Evolutionary conservation across 352 stramenopile species (phyloP).

Genomic region (Blastocystis sp.): DNA sequence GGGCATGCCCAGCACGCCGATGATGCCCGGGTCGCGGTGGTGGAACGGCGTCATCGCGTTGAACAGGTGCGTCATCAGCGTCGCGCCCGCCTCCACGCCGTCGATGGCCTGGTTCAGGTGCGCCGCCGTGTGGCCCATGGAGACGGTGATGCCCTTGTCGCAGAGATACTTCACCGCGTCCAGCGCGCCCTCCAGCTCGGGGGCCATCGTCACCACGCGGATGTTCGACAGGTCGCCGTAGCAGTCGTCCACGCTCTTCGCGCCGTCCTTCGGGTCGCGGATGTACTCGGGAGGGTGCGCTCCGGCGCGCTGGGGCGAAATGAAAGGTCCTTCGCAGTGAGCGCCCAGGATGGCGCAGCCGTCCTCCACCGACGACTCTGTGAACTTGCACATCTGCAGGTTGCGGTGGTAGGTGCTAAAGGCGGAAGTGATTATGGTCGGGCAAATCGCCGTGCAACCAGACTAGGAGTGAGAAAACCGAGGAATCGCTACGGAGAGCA

Average conservation of each 20-base stretch:
- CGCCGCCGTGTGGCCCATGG: conserved; percentile 79
- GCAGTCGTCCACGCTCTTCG: conserved; percentile 75
- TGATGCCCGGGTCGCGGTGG: conserved; percentile 83
- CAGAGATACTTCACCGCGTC: conserved; percentile 75
- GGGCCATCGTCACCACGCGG: conserved; percentile 81
- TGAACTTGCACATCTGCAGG: conserved; percentile 73
- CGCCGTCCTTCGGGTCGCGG: conserved; percentile 72
- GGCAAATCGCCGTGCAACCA: conserved; percentile 82
- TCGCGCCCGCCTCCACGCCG: conserved; percentile 77
- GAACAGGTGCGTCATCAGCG: conserved; percentile 85
- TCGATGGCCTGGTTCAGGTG: conserved; percentile 77
- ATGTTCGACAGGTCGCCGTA: conserved; percentile 77
- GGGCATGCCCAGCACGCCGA: conserved; percentile 78
- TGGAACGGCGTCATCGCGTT: conserved; percentile 87
- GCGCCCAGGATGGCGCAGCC: conserved; percentile 80
- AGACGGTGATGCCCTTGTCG: conserved; percentile 75
- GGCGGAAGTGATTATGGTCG: conserved; percentile 82
- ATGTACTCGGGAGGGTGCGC: conserved; percentile 79
- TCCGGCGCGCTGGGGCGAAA: conserved; percentile 79
- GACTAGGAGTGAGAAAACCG: conserved; percentile 69
- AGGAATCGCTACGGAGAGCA: conserved; percentile 72
- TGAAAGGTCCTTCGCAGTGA: conserved; percentile 85
- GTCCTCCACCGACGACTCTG: conserved; percentile 71
- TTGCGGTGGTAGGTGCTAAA: conserved; percentile 76
- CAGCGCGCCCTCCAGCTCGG: conserved; percentile 79